Evolutionary conservation across 139 green algal genomes (phyloP).

Genomic region (Dunaliella primolecta): DNA sequence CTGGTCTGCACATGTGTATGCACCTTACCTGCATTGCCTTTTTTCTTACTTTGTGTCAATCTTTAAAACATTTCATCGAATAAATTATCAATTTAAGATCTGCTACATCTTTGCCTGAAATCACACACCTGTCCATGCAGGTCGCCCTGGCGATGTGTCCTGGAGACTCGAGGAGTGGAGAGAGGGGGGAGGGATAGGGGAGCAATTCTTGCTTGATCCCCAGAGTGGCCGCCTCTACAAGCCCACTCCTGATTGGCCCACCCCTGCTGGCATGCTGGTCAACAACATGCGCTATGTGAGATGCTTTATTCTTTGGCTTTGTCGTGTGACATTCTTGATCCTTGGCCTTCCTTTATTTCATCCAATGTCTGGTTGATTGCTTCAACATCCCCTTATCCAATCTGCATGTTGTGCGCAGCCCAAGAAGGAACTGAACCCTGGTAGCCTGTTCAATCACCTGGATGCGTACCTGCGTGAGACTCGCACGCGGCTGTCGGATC

Average conservation of each 20-base stretch:
- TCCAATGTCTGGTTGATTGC: background rate
- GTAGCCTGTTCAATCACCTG: slow-evolving; percentile 20
- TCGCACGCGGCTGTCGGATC: slow-evolving; percentile 8
- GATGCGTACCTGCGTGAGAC: slow-evolving; percentile 24
- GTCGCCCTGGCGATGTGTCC: too few species aligned
- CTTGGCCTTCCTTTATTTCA: too few species aligned
- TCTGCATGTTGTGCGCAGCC: background rate
- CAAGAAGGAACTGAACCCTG: slow-evolving; percentile 12
- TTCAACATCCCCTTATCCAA: background rate
- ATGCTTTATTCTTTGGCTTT: too few species aligned
- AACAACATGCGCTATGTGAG: background rate
- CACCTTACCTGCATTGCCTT: too few species aligned
- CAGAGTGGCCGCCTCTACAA: slow-evolving; percentile 19
- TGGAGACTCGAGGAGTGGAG: too few species aligned
- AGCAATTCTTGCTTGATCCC: slow-evolving; percentile 17
- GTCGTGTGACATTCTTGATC: too few species aligned
- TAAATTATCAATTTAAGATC: too few species aligned
- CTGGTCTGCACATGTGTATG: too few species aligned
- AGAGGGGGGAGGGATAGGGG: too few species aligned
- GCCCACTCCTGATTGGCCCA: slow-evolving; percentile 11
- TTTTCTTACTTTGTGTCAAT: too few species aligned
- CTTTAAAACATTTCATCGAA: background rate
- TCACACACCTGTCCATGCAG: too few species aligned
- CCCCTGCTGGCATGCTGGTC: slow-evolving; percentile 24
- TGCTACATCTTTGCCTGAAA: too few species aligned